Conservation (phyloP, 1,284 basidiomycete species). For the Apiotrichum laibachii region DNA sequence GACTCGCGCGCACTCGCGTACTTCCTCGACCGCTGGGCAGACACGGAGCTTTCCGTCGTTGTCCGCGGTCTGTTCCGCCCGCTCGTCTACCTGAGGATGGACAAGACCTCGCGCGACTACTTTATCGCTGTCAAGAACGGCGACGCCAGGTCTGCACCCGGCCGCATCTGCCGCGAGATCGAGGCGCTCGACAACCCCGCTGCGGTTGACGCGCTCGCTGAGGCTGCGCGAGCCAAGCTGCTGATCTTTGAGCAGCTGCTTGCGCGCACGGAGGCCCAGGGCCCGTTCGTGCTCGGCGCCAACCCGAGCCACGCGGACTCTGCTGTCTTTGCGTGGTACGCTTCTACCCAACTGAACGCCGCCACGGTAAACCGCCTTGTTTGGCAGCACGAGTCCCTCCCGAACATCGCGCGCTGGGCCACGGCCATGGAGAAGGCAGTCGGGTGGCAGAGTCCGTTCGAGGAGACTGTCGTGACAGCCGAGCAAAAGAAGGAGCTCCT, state of each 20-base stretch:
- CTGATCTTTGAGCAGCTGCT: conserved; percentile 1
- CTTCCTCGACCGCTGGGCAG: conserved; percentile 1
- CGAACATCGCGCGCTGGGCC: conserved; percentile 18
- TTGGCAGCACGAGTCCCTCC: conserved; percentile 21
- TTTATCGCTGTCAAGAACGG: conserved; percentile 5
- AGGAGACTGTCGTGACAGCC: not conserved
- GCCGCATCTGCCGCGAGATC: not conserved
- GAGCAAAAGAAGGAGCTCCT: not conserved
- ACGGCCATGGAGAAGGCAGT: conserved; percentile 10
- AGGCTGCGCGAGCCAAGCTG: not conserved
- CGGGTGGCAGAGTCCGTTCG: not conserved
- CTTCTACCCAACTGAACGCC: conserved; percentile 12
- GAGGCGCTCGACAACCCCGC: not conserved
- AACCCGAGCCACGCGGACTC: conserved; percentile 23
- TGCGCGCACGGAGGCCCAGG: not conserved
- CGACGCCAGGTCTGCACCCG: not conserved
- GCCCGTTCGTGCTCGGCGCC: conserved; percentile 11
- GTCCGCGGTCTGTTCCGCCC: conserved; percentile 6
- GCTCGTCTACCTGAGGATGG: not conserved
- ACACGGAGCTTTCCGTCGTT: not conserved
- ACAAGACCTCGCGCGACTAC: conserved; percentile 2
- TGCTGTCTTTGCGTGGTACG: conserved; percentile 24
- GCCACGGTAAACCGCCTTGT: conserved; percentile 10
- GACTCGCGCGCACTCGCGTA: not conserved
- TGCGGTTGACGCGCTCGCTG: not conserved